Evolutionary conservation across 768 basidiomycete species (phyloP), one percentile per base, ranked within the genome.

Genomic region (Boletus vermiculosoides): DNA sequence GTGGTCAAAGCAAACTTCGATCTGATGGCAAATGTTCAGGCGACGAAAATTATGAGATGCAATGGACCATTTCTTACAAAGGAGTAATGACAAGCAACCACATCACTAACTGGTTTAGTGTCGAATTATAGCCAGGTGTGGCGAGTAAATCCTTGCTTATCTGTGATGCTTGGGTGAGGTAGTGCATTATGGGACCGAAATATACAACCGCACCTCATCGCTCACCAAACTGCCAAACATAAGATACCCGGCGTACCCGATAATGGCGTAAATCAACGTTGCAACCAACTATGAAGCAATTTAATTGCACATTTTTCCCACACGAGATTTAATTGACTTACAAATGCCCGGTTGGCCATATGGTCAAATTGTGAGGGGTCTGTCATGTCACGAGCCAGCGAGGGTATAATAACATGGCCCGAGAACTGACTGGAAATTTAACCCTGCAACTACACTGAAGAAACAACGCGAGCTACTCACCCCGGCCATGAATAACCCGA

Each of bases 401-500:
- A 91, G 20, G 95, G 95, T 48, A 98, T 88, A 30, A 95, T 88
- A 15, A 92, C 88, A 68, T 98, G 96, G 2, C 94, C 94, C 3
- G 92, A 85, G 65, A 96, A 95, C 85, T 93, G 11, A 28, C 25
- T 44, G 45, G 20, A 34, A 46, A 25, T 33, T 49, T 9, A 56
- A 33, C 1, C 18, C 34, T 18, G 5, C 20, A 23, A 11, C 22
- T 13, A 50, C 34, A n/a, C 18, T 11, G 11, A 49, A 48, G 6
- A 22, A 60, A 34, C 16, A 45, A 28, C 23, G 45, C 23, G 23
- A 48, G 20, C 28, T 47, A 67, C 83, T 66, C 67, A 93, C 92
- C 16, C 94, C 93, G 9, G 92, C 90, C 86, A 98, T 93, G 66
- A 98, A 85, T 59, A 98, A 76, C 2, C 95, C 95, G 62, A 94